These are phyloP conservation scores for Hevea brasiliensis DNA, from an alignment of 345 rosid genomes.

Conservation along the genomic window DNA sequence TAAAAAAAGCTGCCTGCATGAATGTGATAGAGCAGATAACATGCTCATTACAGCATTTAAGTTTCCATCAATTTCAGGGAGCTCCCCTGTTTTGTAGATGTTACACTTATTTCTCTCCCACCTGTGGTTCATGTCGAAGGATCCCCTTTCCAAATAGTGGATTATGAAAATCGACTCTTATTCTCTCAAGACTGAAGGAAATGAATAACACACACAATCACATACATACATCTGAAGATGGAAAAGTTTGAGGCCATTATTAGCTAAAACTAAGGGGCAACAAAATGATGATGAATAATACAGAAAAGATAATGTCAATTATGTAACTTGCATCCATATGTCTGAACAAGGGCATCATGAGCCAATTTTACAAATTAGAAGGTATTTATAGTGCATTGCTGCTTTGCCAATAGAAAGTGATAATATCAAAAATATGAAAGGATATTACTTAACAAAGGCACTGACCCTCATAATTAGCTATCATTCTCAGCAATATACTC, in stretches of 20 bases:
- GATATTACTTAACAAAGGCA: background rate
- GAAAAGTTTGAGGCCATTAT: too few relatives aligned
- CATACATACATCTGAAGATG: too few relatives aligned
- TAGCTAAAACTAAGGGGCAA: background rate
- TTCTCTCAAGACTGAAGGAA: background rate
- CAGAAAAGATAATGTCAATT: background rate
- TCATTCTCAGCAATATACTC: background rate
- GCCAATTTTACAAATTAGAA: background rate
- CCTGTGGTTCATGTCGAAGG: background rate
- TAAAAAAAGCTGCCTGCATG: background rate
- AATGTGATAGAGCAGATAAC: background rate
- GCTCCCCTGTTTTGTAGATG: background rate
- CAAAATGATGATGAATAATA: background rate
- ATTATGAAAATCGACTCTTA: background rate
- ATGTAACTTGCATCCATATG: background rate
- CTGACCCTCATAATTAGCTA: background rate
- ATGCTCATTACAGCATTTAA: background rate
- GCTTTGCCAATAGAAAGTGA: background rate
- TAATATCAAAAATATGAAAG: background rate
- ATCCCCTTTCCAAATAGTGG: background rate
- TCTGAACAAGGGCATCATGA: background rate
- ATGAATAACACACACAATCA: too few relatives aligned
- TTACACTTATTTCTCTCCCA: background rate
- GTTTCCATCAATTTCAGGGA: background rate
- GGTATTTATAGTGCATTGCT: background rate